Evolutionary conservation across 2,329 filamentous ascomycete genomes (phyloP).

Genomic region (Metarhizium brunneum): DNA sequence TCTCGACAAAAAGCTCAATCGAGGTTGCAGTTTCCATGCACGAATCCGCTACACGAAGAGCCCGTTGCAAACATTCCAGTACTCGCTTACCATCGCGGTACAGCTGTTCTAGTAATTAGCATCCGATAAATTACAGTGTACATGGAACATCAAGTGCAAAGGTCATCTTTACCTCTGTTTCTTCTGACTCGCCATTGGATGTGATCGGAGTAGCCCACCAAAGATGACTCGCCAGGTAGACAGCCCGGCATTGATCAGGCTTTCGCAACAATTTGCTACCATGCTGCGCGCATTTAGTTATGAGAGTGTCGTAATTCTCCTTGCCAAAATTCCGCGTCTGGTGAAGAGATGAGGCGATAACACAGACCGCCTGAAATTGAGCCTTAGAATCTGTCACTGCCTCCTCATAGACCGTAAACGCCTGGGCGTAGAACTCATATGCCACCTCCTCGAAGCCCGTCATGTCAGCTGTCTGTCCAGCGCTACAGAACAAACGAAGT

Average conservation of each 20-base stretch:
- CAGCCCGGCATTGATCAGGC: slow-evolving; percentile 92
- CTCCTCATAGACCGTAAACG: slow-evolving; percentile 97
- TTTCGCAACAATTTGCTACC: slow-evolving; percentile 96
- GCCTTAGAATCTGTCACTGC: slow-evolving; percentile 90
- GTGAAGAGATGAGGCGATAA: slow-evolving; percentile 83
- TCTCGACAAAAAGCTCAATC: slow-evolving; percentile 97
- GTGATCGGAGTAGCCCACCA: slow-evolving; percentile 93
- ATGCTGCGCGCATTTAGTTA: slow-evolving; percentile 94
- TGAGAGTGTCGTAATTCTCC: slow-evolving; percentile 97
- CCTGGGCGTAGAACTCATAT: slow-evolving; percentile 97
- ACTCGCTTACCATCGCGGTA: slow-evolving; percentile 98
- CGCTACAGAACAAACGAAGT: slow-evolving; percentile 80
- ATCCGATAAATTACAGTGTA: neutral
- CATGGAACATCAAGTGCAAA: neutral
- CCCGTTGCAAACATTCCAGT: slow-evolving; percentile 89
- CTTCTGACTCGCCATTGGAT: slow-evolving; percentile 69
- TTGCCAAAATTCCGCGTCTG: slow-evolving; percentile 84
- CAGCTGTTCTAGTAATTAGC: slow-evolving; percentile 44
- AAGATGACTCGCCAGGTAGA: slow-evolving; percentile 91
- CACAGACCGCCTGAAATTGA: slow-evolving; percentile 95
- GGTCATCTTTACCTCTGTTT: slow-evolving; percentile 55
- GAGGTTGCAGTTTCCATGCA: slow-evolving; percentile 98
- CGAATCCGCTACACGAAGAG: slow-evolving; percentile 89
- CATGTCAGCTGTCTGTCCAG: slow-evolving; percentile 87
- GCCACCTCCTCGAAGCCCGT: slow-evolving; percentile 89